Conservation (phyloP, 1,139 yeast species). For the Lodderomyces beijingensis region DNA sequence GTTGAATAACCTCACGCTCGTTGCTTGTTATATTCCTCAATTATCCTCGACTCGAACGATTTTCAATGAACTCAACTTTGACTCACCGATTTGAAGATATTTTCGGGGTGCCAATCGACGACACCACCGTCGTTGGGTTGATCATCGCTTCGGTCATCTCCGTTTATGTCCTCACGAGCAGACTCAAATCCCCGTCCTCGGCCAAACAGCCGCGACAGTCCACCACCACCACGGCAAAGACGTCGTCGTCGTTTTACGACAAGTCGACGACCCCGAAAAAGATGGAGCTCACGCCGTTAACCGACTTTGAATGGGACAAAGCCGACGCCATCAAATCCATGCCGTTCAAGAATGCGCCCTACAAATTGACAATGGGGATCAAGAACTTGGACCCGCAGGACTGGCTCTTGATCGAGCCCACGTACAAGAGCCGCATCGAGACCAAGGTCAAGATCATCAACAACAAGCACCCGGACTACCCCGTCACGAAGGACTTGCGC, state of each 20-base stretch:
- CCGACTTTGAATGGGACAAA: conserved; percentile 15
- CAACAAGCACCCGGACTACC: conserved; percentile 36
- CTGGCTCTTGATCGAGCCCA: conserved; percentile 65
- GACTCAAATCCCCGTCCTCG: too few species aligned
- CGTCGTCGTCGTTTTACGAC: not conserved
- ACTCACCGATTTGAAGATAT: too few species aligned
- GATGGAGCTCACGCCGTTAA: not conserved
- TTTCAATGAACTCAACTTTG: too few species aligned
- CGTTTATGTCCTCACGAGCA: too few species aligned
- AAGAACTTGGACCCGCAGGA: conserved; percentile 52
- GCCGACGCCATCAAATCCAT: conserved; percentile 15
- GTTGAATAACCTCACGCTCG: too few species aligned
- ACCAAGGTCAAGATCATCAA: conserved; percentile 38
- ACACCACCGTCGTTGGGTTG: not conserved
- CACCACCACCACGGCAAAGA: too few species aligned
- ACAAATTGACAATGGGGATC: conserved; percentile 36
- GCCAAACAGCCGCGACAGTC: too few species aligned
- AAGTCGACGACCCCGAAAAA: not conserved
- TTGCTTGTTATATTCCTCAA: too few species aligned
- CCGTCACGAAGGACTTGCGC: conserved; percentile 23
- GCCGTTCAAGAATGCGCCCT: conserved; percentile 18
- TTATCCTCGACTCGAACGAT: too few species aligned
- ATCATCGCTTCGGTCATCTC: too few species aligned
- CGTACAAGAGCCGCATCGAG: conserved; percentile 46
- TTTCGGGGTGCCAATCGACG: too few species aligned